Evolutionary conservation across 2,329 filamentous ascomycete species (phyloP).

Genomic region (Aspergillus pseudonomiae): DNA sequence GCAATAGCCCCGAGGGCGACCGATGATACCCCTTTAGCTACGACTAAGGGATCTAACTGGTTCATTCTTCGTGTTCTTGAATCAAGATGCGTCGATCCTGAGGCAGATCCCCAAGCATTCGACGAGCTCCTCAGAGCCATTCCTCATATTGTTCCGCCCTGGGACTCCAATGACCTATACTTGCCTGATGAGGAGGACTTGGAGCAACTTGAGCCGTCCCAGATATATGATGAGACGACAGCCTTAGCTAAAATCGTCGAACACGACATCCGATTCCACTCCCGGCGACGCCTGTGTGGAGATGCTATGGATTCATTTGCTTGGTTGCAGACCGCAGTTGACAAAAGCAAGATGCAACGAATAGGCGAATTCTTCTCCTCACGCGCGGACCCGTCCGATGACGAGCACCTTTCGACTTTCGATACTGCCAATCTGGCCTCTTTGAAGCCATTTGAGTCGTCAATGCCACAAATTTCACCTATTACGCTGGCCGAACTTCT

Average conservation of each 20-base stretch:
- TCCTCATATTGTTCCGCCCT: slow-evolving; percentile 35
- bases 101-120: slow-evolving; percentile 49
- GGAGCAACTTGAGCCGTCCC: slow-evolving; percentile 25
- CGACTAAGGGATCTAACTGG: slow-evolving; percentile 37
- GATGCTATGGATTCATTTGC: slow-evolving; percentile 34
- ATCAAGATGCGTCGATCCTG: slow-evolving; percentile 49
- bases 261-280: slow-evolving; percentile 33
- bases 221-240: slow-evolving; percentile 38
- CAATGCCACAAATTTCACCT: slow-evolving; percentile 47
- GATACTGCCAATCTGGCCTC: slow-evolving; percentile 21
- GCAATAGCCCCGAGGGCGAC: slow-evolving; percentile 11
- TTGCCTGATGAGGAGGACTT: slow-evolving; percentile 24
- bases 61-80: slow-evolving; percentile 56
- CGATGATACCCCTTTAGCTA: slow-evolving; percentile 30
- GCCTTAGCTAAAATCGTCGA: slow-evolving; percentile 38
- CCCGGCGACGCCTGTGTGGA: slow-evolving; percentile 27
- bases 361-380: slow-evolving; percentile 39
- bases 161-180: slow-evolving; percentile 28
- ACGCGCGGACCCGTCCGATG: slow-evolving; percentile 18
- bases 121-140: slow-evolving; percentile 42
- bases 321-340: slow-evolving; percentile 38
- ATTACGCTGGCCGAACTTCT: slow-evolving; percentile 54
- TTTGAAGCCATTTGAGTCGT: slow-evolving; percentile 28
- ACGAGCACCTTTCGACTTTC: slow-evolving; percentile 20
- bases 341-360: slow-evolving; percentile 39